These are phyloP conservation scores for Talaromyces proteolyticus DNA, from an alignment of 495 filamentous ascomycete genomes.

Conservation along the genomic window DNA sequence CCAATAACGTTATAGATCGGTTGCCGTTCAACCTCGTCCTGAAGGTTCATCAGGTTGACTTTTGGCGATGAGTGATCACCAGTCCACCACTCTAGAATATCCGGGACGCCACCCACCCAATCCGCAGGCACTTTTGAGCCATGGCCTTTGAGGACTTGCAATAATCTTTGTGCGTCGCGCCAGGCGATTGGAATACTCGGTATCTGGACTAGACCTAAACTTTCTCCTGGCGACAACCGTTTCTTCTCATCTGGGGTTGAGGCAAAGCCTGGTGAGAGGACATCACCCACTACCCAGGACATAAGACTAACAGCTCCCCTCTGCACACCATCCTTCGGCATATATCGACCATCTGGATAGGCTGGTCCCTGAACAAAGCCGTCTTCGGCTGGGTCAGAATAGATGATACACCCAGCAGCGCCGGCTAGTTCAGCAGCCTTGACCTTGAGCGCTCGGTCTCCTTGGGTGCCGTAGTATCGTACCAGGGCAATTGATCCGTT, in stretches of 20 bases:
- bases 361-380: conserved; percentile 63
- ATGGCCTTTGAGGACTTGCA: conserved; percentile 70
- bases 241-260: conserved; percentile 61
- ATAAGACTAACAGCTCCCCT: conserved; percentile 77
- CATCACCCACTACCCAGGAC: conserved; percentile 79
- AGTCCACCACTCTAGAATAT: conserved; percentile 74
- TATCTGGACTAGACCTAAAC: conserved; percentile 69
- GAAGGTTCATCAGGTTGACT: conserved; percentile 80
- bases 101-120: conserved; percentile 72
- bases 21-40: conserved; percentile 76
- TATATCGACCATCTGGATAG: conserved; percentile 69
- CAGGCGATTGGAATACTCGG: conserved; percentile 85
- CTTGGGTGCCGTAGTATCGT: conserved; percentile 69
- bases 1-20: conserved; percentile 89
- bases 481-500: conserved; percentile 81
- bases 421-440: conserved; percentile 84
- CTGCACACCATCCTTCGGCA: conserved; percentile 77
- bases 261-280: conserved; percentile 80
- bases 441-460: conserved; percentile 71
- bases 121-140: conserved; percentile 63
- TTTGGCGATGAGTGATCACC: conserved; percentile 69
- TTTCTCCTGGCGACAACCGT: conserved; percentile 61
- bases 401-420: conserved; percentile 82
- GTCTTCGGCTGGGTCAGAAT: conserved; percentile 80
- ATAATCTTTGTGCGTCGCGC: conserved; percentile 76